A percentile compares a stretch with the other conserved stretches of the same genome.
phyloP scores from a whole-genome alignment of 2,329 filamentous ascomycete genomes.

The Aschersonia sp. region DNA sequence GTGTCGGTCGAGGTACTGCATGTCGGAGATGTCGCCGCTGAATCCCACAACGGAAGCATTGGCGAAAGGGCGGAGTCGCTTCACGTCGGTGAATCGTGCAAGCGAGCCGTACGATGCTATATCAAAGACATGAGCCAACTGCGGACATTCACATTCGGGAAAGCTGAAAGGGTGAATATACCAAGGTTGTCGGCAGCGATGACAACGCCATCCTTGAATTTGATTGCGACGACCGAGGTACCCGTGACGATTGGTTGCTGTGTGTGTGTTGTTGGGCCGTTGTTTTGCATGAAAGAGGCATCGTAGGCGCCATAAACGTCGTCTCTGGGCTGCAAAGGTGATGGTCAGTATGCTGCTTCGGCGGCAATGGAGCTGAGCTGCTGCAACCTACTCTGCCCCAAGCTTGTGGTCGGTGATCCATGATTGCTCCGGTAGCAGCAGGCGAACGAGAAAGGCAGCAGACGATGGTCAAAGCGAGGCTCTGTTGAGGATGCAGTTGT shows the following conservation, averaged over 20 bases:
- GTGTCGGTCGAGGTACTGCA: conserved; percentile 95
- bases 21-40: conserved; percentile 93
- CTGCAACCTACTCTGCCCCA: conserved; percentile 51
- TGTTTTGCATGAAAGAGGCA: conserved; percentile 61
- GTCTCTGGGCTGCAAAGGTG: conserved; percentile 63
- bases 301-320: conserved; percentile 95
- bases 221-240: conserved; percentile 86
- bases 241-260: conserved; percentile 90
- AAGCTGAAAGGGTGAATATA: conserved; percentile 21
- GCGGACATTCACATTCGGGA: not conserved
- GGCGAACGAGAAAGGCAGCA: not conserved
- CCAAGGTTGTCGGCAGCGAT: conserved; percentile 95
- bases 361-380: conserved; percentile 2
- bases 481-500: not conserved
- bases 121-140: not conserved
- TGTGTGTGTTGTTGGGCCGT: conserved; percentile 67
- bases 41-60: conserved; percentile 76
- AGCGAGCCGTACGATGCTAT: conserved; percentile 92
- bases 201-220: conserved; percentile 92
- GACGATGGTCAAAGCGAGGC: not conserved
- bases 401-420: conserved; percentile 61
- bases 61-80: conserved; percentile 84
- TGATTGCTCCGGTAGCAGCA: conserved; percentile 16
- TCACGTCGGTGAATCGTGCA: conserved; percentile 91
- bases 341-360: conserved; percentile 6